A percentile compares a stretch with the other conserved stretches of the same genome.
Evolutionary conservation across 768 basidiomycete genomes (phyloP).

Genomic region (Strobilomyces dryophilus): DNA sequence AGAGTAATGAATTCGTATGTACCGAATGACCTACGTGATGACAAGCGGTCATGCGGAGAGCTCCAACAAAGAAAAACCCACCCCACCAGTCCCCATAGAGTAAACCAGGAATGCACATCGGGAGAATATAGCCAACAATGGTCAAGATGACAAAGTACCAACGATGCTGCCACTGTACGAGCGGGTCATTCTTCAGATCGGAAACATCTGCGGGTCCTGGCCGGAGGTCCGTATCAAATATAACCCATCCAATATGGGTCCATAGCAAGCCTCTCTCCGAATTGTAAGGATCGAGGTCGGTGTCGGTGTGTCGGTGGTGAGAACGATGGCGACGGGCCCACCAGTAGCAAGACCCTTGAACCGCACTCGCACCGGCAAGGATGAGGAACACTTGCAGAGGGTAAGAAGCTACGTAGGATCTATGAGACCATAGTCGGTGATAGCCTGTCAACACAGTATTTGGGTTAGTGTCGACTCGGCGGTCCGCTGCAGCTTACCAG

Average conservation of each 20-base stretch:
- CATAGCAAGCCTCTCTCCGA: conserved; percentile 73
- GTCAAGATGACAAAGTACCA: conserved; percentile 62
- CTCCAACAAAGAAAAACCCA: conserved; percentile 74
- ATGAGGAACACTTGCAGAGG: conserved; percentile 69
- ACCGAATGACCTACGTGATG: conserved; percentile 62
- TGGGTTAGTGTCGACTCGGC: not conserved
- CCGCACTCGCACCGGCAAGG: conserved; percentile 74
- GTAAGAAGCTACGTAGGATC: conserved; percentile 73
- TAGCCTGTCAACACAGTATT: conserved; percentile 45
- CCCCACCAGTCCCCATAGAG: conserved; percentile 75
- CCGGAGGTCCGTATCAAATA: conserved; percentile 68
- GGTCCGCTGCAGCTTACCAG: conserved; percentile 31
- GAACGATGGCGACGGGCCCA: conserved; percentile 83
- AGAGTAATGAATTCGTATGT: not conserved
- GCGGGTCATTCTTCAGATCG: conserved; percentile 63
- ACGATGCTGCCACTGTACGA: conserved; percentile 76
- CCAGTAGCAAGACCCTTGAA: conserved; percentile 85
- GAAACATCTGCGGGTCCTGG: conserved; percentile 71
- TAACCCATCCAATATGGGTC: conserved; percentile 84
- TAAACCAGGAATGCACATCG: conserved; percentile 63
- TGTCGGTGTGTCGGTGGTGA: conserved; percentile 83
- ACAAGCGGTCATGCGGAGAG: conserved; percentile 64
- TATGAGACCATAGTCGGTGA: conserved; percentile 84
- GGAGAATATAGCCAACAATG: conserved; percentile 68
- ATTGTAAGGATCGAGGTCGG: conserved; percentile 81